Percentiles rank a stretch among this genome's conserved stretches.
phyloP scores from a whole-genome alignment of 1,284 basidiomycete genomes.

The Rhodotorula sp. region DNA sequence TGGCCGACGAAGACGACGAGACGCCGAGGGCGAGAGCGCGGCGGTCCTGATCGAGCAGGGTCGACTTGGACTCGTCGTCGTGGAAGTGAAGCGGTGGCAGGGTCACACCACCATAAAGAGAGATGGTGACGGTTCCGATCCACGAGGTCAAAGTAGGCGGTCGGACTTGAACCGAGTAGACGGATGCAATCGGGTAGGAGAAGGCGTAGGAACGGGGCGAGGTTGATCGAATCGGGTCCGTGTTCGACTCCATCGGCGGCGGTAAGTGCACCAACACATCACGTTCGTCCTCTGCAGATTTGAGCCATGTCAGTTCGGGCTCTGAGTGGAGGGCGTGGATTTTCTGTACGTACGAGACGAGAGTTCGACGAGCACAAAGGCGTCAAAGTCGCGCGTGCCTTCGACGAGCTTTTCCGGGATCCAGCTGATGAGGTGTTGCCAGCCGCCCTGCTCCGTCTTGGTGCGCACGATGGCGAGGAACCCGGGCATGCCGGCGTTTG shows the following conservation, averaged over 20 bases:
- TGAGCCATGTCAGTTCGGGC: background rate
- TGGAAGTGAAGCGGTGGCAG: constrained; percentile 91
- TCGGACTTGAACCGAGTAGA: constrained; percentile 85
- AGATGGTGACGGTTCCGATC: constrained; percentile 68
- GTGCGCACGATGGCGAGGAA: constrained; percentile 81
- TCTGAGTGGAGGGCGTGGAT: background rate
- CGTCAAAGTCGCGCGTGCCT: constrained; percentile 56
- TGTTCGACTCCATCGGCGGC: background rate
- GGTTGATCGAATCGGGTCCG: background rate
- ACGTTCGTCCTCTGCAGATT: constrained; percentile 45
- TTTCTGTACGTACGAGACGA: constrained; percentile 9
- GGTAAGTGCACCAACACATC: constrained; percentile 35
- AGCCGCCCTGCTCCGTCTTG: constrained; percentile 52
- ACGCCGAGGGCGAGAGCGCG: constrained; percentile 34
- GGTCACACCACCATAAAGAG: constrained; percentile 61
- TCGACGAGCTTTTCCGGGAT: constrained; percentile 75
- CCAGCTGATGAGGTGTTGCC: constrained; percentile 71
- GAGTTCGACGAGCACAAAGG: constrained; percentile 37
- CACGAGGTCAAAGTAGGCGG: constrained; percentile 80
- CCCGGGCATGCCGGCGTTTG: constrained; percentile 70
- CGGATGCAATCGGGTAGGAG: constrained; percentile 79
- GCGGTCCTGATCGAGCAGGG: constrained; percentile 44
- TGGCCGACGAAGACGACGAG: constrained; percentile 13
- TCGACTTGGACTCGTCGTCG: constrained; percentile 85
- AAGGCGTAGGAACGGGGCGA: constrained; percentile 70